Percentiles rank a stretch among this genome's conserved stretches.
phyloP scores from a whole-genome alignment of 1,139 yeast genomes.

The Magnusiomyces tetraspermus region DNA sequence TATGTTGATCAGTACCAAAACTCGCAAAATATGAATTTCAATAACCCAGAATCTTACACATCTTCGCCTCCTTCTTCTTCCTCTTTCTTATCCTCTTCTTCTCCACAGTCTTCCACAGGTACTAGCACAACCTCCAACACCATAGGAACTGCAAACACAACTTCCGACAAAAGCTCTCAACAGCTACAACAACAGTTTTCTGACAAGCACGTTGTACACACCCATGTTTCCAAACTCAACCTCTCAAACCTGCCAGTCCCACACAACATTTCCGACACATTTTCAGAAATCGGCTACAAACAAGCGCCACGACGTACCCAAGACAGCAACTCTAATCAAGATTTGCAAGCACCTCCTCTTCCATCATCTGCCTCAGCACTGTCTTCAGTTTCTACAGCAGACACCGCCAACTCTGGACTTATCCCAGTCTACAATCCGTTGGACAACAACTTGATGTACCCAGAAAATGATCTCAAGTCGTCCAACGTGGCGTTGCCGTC shows the following conservation, averaged over 20 bases:
- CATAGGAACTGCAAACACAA: too few relatives aligned
- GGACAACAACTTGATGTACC: slow-evolving; percentile 10
- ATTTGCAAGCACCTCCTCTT: slow-evolving; percentile 11
- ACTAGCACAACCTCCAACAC: too few relatives aligned
- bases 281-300: slow-evolving; percentile 26
- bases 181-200: too few relatives aligned
- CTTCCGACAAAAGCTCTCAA: too few relatives aligned
- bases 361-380: slow-evolving; percentile 14
- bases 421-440: slow-evolving; percentile 21
- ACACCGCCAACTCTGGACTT: background rate
- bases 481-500: slow-evolving; percentile 23
- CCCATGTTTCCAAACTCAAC: slow-evolving; percentile 8
- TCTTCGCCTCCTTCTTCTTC: too few relatives aligned
- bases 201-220: background rate
- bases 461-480: slow-evolving; percentile 14
- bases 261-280: slow-evolving; percentile 27
- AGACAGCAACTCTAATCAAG: slow-evolving; percentile 5
- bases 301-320: slow-evolving; percentile 23
- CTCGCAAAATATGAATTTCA: too few relatives aligned
- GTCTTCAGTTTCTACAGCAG: background rate
- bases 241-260: slow-evolving; percentile 28
- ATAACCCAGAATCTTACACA: too few relatives aligned
- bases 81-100: too few relatives aligned
- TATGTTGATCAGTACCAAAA: too few relatives aligned
- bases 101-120: too few relatives aligned